phyloP scores from a whole-genome alignment of 345 rosid species.

The Anastatica hierochuntica region DNA sequence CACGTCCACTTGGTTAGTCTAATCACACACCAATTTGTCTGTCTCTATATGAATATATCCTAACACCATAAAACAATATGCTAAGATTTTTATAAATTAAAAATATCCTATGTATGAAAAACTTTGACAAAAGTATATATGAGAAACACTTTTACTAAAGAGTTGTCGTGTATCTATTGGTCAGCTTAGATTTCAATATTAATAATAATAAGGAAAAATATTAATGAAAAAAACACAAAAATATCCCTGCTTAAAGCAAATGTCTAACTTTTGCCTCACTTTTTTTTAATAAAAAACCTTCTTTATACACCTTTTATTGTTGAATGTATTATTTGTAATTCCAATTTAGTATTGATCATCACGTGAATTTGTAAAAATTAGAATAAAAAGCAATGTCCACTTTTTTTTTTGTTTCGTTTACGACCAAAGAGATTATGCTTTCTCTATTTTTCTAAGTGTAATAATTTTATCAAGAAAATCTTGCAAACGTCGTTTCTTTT shows the following conservation, averaged over 20 bases:
- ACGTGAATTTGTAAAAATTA: slow-evolving; percentile 10
- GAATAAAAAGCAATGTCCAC: slow-evolving; percentile 11
- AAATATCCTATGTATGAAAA: too few species aligned
- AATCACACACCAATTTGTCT: too few species aligned
- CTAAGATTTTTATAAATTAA: neutral
- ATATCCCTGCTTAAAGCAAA: slow-evolving; percentile 1
- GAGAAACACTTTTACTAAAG: neutral
- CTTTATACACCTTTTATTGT: slow-evolving; percentile 2
- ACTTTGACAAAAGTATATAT: too few species aligned
- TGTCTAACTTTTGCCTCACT: neutral
- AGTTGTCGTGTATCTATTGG: slow-evolving; percentile 5
- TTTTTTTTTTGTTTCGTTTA: slow-evolving; percentile 2
- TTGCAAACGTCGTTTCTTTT: slow-evolving; percentile 1
- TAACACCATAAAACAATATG: neutral
- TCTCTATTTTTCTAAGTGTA: slow-evolving; percentile 13
- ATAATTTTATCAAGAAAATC: slow-evolving; percentile 12
- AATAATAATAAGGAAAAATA: neutral
- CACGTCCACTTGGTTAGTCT: slow-evolving; percentile 15
- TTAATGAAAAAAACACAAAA: neutral
- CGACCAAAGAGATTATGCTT: slow-evolving; percentile 17
- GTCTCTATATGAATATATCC: too few species aligned
- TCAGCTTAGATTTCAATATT: neutral
- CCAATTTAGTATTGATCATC: slow-evolving; percentile 16
- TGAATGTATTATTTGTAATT: slow-evolving; percentile 14
- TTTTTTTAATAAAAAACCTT: neutral